Evolutionary conservation across 352 stramenopile genomes (phyloP), one percentile per base, ranked within the genome.

Genomic region (Phytophthora quininea): DNA sequence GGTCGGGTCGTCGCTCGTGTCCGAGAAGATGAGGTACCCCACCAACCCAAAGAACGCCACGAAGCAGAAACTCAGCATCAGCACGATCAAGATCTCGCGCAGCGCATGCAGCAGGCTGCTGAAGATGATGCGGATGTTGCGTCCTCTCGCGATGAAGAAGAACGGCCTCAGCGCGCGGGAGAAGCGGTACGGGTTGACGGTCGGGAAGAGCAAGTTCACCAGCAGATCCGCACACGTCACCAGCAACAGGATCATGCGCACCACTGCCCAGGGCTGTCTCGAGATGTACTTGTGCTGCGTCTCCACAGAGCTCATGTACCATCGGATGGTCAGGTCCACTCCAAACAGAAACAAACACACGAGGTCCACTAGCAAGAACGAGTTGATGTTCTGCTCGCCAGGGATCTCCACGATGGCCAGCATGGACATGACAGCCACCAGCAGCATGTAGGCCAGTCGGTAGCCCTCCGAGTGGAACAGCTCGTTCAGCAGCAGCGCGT

Each of bases 61-160:
- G 64, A 95, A 86, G 62, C 82, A 92, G 45, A 90, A 89, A 53
- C 77, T 84, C 42, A 95, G 55, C 46, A 79, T 58, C 35, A 95
- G 64, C 54, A 95, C 81, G 38, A 95, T 80, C 51, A 89, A 37
- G 27, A 95, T 85, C 43, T 95, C 79, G 4, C 84, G 69, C 55
- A 95, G 60, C 7, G 87, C 87, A 35, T 89, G 87, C 38, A 95
- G 51, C 47, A 87, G 93, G 51, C 87, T 95, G 32, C 79, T 88
- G 58, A 95, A 95, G 54, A 95, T 92, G 49, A 95, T 89, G 48
- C 87, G 87, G 33, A 95, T 89, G 55, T 95, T 95, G 54, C 87
- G 77, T 9, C 87, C 80, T 35, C 87, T 71, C 10, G 83, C 79
- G 54, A 95, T 92, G 66, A 95, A 83, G 54, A 95, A 91, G 60